These are phyloP conservation scores for Melocanna baccifera DNA, from an alignment of 176 grass and related monocot genomes.

Conservation along the genomic window DNA sequence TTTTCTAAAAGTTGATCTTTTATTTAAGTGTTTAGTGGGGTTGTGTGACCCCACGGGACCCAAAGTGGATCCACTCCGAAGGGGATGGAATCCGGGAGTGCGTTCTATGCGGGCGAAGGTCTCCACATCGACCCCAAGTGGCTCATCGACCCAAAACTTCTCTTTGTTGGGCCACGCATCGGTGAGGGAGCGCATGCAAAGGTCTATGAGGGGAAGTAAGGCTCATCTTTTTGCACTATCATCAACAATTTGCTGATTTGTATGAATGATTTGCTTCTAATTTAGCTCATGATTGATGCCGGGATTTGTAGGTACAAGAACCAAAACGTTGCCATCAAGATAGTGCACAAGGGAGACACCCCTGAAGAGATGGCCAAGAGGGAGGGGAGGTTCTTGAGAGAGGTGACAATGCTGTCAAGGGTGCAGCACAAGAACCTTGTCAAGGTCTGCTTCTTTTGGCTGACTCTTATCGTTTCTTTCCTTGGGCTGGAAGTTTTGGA, in stretches of 20 bases:
- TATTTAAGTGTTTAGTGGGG: slow-evolving; percentile 42
- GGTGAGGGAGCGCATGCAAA: slow-evolving; percentile 89
- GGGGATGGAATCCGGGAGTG: slow-evolving; percentile 65
- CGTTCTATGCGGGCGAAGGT: slow-evolving; percentile 51
- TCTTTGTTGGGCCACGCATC: slow-evolving; percentile 84
- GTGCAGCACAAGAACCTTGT: slow-evolving; percentile 99
- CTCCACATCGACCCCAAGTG: slow-evolving; percentile 77
- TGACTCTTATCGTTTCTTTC: slow-evolving; percentile 15
- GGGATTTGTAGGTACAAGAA: slow-evolving; percentile 77
- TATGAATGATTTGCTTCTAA: slow-evolving; percentile 30
- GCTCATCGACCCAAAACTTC: slow-evolving; percentile 88
- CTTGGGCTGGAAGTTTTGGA: slow-evolving; percentile 2
- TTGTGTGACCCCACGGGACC: slow-evolving; percentile 13
- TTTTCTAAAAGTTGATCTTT: slow-evolving; percentile 23
- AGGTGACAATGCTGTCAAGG: slow-evolving; percentile 84
- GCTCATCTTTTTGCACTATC: slow-evolving; percentile 1
- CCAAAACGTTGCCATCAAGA: slow-evolving; percentile 93
- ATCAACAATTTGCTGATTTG: slow-evolving; percentile 15
- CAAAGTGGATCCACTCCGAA: slow-evolving; percentile 13
- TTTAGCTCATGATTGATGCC: slow-evolving; percentile 25
- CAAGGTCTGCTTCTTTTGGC: slow-evolving; percentile 53
- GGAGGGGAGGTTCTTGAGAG: slow-evolving; percentile 82
- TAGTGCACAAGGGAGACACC: slow-evolving; percentile 84
- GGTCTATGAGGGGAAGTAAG: slow-evolving; percentile 98
- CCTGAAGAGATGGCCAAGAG: slow-evolving; percentile 76